Evolutionary conservation across 2,329 filamentous ascomycete genomes (phyloP), one percentile per base, ranked within the genome.

Genomic region (Hypoxylon rubiginosum): DNA sequence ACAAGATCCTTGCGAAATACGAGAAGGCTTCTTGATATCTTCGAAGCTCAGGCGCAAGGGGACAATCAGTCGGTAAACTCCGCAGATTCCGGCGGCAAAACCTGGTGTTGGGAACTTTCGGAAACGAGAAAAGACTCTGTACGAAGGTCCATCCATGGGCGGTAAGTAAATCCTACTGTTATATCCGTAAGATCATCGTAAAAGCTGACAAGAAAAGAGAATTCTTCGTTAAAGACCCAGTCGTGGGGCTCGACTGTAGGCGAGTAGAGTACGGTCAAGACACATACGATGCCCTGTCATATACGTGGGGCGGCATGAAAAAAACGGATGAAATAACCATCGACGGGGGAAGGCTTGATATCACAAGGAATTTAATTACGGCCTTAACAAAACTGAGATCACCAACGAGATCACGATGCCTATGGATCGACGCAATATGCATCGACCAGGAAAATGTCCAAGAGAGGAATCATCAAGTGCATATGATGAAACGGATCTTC

Each of bases 401-500:
- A 17, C 30, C 53, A 30, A 45, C 48, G 9, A 48, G 48, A 13
- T 11, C 52, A 4, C 39, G 56, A 34, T 15, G 39, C 2, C 17
- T 61, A 19, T 65, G 62, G 62, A 58, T 61, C 8, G 62, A 65
- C 15, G 57, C 62, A 9, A 49, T 61, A 13, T 65, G 62, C 13
- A 65, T 65, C 26, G 43, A 65, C 9, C 62, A 65, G n/a, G 48
- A 41, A 7, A 58, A 65, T 21, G 19, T 61, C 7, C 52, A 50
- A 21, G 62, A 65, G 57, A 52, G 62, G 13, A 62, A 58, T 15
- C 62, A 66, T 15, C 62, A 66, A 17, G 62, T 66, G 4, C 62
- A 54, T n/a, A 53, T 66, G 52, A 66, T 66, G 62, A 53, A 55
- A 26, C 39, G 39, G 4, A 62, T 66, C 24, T 66, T 58, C 32